A percentile compares a stretch with the other conserved stretches of the same genome.
phyloP scores from a whole-genome alignment of 2,329 filamentous ascomycete genomes.

The Orbilia javanica region DNA sequence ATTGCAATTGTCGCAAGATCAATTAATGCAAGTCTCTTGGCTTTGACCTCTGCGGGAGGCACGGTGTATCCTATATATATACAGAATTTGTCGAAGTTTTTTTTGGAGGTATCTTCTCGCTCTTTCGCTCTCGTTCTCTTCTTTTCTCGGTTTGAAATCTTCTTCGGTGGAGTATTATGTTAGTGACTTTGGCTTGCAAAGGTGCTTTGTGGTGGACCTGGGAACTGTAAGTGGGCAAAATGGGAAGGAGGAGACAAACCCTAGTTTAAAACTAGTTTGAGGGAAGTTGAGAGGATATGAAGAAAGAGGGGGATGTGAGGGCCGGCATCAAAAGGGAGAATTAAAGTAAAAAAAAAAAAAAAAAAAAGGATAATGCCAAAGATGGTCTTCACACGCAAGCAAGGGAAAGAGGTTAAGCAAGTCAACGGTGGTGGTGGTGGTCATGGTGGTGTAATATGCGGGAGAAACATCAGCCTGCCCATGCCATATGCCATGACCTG shows the following conservation, averaged over 20 bases:
- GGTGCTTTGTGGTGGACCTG: neutral
- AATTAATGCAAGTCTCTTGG: neutral
- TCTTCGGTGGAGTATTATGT: neutral
- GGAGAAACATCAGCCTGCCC: constrained; percentile 42
- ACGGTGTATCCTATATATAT: neutral
- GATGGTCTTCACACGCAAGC: constrained; percentile 41
- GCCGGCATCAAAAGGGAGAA: neutral
- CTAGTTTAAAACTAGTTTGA: neutral
- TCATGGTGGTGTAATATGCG: constrained; percentile 38
- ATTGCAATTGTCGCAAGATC: constrained; percentile 8
- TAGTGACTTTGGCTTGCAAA: too few species aligned
- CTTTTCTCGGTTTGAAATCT: neutral
- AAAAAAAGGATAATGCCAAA: too few species aligned
- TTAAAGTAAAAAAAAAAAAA: constrained; percentile 3
- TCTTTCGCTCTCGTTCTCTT: neutral
- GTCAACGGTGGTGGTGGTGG: constrained; percentile 16
- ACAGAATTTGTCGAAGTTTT: neutral
- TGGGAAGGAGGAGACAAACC: constrained; percentile 20
- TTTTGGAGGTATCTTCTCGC: too few species aligned
- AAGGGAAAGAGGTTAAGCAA: constrained; percentile 39
- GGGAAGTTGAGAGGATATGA: constrained; percentile 1
- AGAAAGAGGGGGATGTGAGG: neutral
- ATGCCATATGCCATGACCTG: neutral
- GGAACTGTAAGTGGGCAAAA: neutral
- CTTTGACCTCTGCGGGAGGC: neutral